Evolutionary conservation across 129 eudicot species (phyloP), one percentile per base, ranked within the genome.

Genomic region (Pittosporum tobira): DNA sequence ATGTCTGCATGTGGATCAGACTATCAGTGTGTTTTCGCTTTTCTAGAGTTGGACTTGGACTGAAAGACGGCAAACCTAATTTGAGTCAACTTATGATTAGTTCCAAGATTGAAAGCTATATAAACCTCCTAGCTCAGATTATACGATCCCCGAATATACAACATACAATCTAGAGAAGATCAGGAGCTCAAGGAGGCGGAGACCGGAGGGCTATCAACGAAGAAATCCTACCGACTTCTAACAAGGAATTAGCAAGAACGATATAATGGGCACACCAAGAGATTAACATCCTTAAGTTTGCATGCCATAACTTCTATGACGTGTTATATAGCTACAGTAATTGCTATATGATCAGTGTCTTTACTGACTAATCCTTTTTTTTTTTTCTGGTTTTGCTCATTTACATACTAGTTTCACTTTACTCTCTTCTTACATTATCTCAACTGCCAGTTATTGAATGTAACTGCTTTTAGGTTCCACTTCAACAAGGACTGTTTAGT

Each of bases 401-500:
- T 11, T 18, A 2, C 45, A 25, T 57, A 5, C 20, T 19, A 9
- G 44, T 23, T 42, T 37, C 19, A 23, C 19, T 38, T 59, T n/a
- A 4, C 42, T 25, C 28, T 24, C 24, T 45, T 43, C 5, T 61
- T 8, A 13, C 19, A 43, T 26, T 15, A 15, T 44, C n/a, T n/a
- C 12, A 21, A 24, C 66, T 64, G 24, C 23, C 1, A 51, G 15
- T 15, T 64, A 51, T 43, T 21, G 14, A 26, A 62, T 72, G 19
- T 46, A 48, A 51, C 44, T 40, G 2, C 45, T 75, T 83, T 66
- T 79, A 90, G 97, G 78, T 89, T 71, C 74, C 77, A 77, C 62
- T 89, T 89, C 58, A 70, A 71, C 75, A 89, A 82, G 68, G 63
- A 75, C 55, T 89, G 97, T 71, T 71, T 85, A 61, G 74, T 89